Percentiles rank a stretch among this genome's conserved stretches.
These are phyloP conservation scores for Aspergillus glaucus DNA, from an alignment of 2,329 filamentous ascomycete genomes.

Conservation along the genomic window DNA sequence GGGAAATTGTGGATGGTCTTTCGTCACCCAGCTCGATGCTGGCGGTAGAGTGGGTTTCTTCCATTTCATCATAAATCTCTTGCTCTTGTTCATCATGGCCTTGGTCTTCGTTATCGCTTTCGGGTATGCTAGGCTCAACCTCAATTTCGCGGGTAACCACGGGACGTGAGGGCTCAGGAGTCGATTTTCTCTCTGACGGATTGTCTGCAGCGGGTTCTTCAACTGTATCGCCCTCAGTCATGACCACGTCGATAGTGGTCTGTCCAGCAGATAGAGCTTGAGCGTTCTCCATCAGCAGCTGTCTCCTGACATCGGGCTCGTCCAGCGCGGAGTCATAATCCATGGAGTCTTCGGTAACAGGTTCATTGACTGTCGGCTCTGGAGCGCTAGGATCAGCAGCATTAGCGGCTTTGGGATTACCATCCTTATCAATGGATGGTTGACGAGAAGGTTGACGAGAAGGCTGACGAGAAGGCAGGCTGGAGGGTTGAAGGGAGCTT, in stretches of 20 bases:
- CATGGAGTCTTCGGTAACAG: not conserved
- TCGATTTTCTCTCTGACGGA: conserved; percentile 1
- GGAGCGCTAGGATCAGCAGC: not conserved
- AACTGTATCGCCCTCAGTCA: not conserved
- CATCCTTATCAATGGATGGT: not conserved
- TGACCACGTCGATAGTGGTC: not conserved
- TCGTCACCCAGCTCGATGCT: conserved; percentile 34
- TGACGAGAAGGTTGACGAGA: not conserved
- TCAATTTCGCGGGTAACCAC: not conserved
- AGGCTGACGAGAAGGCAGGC: no score
- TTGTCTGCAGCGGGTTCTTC: not conserved
- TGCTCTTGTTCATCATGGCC: conserved; percentile 34
- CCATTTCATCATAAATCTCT: conserved; percentile 8
- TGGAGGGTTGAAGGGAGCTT: not conserved
- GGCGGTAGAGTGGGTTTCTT: conserved; percentile 26
- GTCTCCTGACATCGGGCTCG: not conserved
- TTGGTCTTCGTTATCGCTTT: not conserved
- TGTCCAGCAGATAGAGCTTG: not conserved
- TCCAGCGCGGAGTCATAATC: not conserved
- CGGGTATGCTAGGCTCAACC: not conserved
- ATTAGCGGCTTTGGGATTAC: not conserved
- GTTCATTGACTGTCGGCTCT: not conserved
- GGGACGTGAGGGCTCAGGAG: not conserved
- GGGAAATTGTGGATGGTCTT: conserved; percentile 5
- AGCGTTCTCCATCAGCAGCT: not conserved